These are phyloP conservation scores for Alloascoidea hylecoeti DNA, from an alignment of 805 yeast species.

Conservation along the genomic window DNA sequence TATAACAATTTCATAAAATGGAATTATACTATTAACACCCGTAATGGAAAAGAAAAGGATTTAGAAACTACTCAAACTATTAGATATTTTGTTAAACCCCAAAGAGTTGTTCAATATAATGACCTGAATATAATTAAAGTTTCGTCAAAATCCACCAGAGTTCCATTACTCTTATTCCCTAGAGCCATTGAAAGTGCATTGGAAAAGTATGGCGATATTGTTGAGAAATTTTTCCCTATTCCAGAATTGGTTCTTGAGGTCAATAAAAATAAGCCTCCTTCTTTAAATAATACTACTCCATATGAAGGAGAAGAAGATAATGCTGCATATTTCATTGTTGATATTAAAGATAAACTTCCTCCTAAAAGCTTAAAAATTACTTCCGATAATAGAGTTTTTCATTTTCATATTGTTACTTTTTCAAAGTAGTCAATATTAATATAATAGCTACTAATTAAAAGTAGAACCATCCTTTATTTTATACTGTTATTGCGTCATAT, in stretches of 20 bases:
- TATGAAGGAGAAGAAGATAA: background rate
- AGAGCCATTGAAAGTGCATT: background rate
- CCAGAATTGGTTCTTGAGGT: background rate
- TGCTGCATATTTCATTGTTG: conserved; percentile 1
- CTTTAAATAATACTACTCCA: background rate
- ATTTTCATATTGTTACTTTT: background rate
- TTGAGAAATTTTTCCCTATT: background rate
- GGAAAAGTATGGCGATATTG: background rate
- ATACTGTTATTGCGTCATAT: too few relatives aligned
- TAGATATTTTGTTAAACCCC: background rate
- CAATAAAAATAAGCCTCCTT: background rate
- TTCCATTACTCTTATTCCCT: conserved; percentile 1
- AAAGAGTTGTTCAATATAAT: background rate
- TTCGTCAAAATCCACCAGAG: background rate
- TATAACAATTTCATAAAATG: background rate
- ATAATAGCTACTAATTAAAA: background rate
- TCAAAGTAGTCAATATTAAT: background rate
- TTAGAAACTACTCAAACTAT: background rate
- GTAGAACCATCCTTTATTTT: background rate
- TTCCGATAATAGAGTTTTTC: conserved; percentile 1
- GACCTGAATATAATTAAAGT: background rate
- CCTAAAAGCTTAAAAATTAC: conserved; percentile 1
- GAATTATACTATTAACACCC: background rate
- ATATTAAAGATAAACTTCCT: background rate
- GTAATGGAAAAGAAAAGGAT: background rate